Base-by-base conservation (phyloP, 495 filamentous ascomycete species). In the Aspergillus nanangensis region DNA sequence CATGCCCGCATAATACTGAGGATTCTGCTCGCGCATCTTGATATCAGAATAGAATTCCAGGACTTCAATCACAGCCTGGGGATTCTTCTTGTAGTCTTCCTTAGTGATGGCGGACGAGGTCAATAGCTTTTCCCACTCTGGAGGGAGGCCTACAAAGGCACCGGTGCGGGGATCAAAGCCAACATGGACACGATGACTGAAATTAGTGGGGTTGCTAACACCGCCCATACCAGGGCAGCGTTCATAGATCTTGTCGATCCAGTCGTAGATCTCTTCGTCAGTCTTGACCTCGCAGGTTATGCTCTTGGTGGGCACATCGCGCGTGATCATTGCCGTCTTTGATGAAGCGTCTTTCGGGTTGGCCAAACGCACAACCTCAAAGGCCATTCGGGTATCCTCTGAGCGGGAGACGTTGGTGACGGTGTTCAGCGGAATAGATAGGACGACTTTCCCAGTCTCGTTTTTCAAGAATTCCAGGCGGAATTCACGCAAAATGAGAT, bases 1-100 rank as follows among this genome's bases (percentile, higher is more conserved):
- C 38, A 89, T 62, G 37, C 80, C 83, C n/a, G 81, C 72, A 51
- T 88, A 95, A 47, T 79, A 77, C 48, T 85, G 77, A 3, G 86
- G 86, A 56, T 96, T 82, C 50, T 95, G 83, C 45, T 84, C 80
- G 29, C 88, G 79, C 74, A 91, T 91, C 41, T 87, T 87, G 60
- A 95, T 87, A 63, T 97, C 92, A 0, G 91, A 90, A 74, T 97
- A 98, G 68, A 98, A 98, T 60, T 96, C 87, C 22, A 98, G 75
- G 25, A 95, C 94, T 62, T 98, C 93, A 43, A 97, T 90, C 15
- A 98, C 93, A 17, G 92, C 94, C 65, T 96, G 87, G n/a, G 93
- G 93, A 54, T 97, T 96, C 59, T 91, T 89, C 68, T 92, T 85
- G 67, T 96, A 95, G 63, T 98, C 93, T 55, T 96, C 93, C 66